Conservation (phyloP, 2,329 filamentous ascomycete species). For the Colletotrichum liriopes region DNA sequence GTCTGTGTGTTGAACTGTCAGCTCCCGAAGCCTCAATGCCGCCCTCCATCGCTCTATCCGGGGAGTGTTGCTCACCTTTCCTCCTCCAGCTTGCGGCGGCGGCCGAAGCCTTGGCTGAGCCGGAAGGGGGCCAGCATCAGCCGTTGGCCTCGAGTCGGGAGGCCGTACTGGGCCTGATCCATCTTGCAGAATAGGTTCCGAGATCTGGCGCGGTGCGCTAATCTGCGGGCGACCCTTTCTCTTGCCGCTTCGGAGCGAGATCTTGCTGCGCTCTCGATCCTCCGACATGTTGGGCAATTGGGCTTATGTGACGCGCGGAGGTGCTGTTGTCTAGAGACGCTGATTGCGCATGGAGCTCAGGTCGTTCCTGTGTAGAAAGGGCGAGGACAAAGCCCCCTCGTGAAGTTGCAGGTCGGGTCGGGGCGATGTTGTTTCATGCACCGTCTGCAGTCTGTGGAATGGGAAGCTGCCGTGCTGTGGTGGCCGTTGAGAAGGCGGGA, state of each 20-base stretch:
- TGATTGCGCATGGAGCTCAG: neutral
- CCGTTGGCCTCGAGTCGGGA: conserved; percentile 44
- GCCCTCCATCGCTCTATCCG: neutral
- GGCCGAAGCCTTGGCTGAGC: conserved; percentile 50
- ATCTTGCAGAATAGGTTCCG: conserved; percentile 71
- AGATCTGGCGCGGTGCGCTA: conserved; percentile 76
- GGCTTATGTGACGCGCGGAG: neutral
- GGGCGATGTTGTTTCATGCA: conserved; percentile 38
- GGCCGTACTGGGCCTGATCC: conserved; percentile 44
- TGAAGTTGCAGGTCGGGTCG: conserved; percentile 15
- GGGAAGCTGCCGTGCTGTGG: conserved; percentile 34
- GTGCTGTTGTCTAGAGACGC: neutral
- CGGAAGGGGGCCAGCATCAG: conserved; percentile 37
- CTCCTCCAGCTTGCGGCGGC: conserved; percentile 67
- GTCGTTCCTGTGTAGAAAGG: neutral
- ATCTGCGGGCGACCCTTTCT: conserved; percentile 74
- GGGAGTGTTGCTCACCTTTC: conserved; percentile 64
- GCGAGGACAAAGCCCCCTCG: conserved; percentile 18
- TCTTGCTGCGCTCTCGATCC: conserved; percentile 67
- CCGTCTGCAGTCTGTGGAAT: conserved; percentile 22
- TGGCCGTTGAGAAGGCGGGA: conserved; percentile 25
- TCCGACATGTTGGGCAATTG: conserved; percentile 68
- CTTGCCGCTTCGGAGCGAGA: conserved; percentile 76
- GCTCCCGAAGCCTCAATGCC: neutral
- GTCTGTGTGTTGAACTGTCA: conserved; percentile 60